Evolutionary conservation across 2,329 filamentous ascomycete species (phyloP), one percentile per base, ranked within the genome.

Genomic region (Rugonectria rugulosa): DNA sequence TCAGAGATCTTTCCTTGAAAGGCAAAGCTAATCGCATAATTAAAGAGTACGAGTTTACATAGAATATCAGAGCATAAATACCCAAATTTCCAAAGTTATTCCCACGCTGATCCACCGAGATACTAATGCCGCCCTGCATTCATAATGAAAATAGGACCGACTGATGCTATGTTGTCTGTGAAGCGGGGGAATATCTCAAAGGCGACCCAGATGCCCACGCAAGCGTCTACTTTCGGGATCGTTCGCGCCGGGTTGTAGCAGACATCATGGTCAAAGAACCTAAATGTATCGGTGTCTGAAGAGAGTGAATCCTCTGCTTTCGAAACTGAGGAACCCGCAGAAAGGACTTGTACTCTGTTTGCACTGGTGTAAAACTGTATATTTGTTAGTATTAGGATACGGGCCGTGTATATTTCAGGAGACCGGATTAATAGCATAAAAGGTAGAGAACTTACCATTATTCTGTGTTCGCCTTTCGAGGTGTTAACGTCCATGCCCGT

Each of bases 151-250:
- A 49, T 54, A 4, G 51, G 37, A 1, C 51, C 51, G 19, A 43
- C 6, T 9, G 14, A 17, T 8, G 29, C 27, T 10, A 48, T 26
- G 2, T 12, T 11, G 2, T 31, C 19, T 4, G 17, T 17, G n/a
- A 6, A 37, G 43, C n/a, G 21, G 1, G 51, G 44, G 8, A 37
- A 49, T 12, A 54, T 20, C 19, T 32, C 27, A 37, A 49, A 26
- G 1, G 52, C 44, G 9, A 44, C 7, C 52, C 52, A 54, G 5
- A 54, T 44, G 6, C 52, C 44, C 6, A 54, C 52, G 7, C 38
- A 54, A 1, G 5, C 2, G 3, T 43, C 10, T n/a, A n/a, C n/a
- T n/a, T n/a, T n/a, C n/a, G n/a, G n/a, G n/a, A n/a, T n/a, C n/a
- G n/a, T n/a, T n/a, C 24, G 2, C 14, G n/a, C n/a, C 15, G 11